These are phyloP conservation scores for Plectranthus barbatus DNA, from an alignment of 257 asterid species.

Conservation along the genomic window DNA sequence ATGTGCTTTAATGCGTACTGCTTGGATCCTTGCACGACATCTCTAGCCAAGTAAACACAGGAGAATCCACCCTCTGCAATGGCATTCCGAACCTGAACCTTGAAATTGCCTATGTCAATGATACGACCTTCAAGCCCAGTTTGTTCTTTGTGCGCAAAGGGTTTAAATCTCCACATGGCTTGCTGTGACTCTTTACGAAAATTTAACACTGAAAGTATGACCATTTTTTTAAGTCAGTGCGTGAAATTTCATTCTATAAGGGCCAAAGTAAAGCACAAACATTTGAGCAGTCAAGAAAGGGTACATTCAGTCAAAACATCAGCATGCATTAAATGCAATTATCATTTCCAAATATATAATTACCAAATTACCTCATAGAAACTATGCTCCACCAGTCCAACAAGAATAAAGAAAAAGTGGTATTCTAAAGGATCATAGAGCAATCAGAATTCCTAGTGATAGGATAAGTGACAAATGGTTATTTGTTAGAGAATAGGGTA, in stretches of 20 bases:
- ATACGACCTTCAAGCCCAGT: slow-evolving; percentile 92
- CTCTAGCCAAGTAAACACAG: slow-evolving; percentile 82
- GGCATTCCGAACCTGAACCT: slow-evolving; percentile 72
- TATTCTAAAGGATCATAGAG: not conserved
- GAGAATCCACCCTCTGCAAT: slow-evolving; percentile 99
- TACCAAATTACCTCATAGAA: too few relatives aligned
- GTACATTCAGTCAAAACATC: not conserved
- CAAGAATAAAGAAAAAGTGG: not conserved
- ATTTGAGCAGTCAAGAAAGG: not conserved
- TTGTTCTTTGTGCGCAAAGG: slow-evolving; percentile 75
- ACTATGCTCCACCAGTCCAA: too few relatives aligned
- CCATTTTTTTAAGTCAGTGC: not conserved
- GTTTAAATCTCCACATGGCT: slow-evolving; percentile 92
- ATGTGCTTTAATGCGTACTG: slow-evolving; percentile 93
- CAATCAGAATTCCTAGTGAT: not conserved
- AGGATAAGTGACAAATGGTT: too few relatives aligned
- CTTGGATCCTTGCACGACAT: slow-evolving; percentile 69
- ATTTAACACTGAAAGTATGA: slow-evolving; percentile 28
- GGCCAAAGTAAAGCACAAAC: not conserved
- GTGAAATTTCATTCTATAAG: not conserved
- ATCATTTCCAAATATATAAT: too few relatives aligned
- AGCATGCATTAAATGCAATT: not conserved
- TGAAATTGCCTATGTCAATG: slow-evolving; percentile 73
- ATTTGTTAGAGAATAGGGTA: too few relatives aligned
- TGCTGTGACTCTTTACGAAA: slow-evolving; percentile 18